phyloP scores from a whole-genome alignment of 768 basidiomycete species.

The Termitomyces sp. region DNA sequence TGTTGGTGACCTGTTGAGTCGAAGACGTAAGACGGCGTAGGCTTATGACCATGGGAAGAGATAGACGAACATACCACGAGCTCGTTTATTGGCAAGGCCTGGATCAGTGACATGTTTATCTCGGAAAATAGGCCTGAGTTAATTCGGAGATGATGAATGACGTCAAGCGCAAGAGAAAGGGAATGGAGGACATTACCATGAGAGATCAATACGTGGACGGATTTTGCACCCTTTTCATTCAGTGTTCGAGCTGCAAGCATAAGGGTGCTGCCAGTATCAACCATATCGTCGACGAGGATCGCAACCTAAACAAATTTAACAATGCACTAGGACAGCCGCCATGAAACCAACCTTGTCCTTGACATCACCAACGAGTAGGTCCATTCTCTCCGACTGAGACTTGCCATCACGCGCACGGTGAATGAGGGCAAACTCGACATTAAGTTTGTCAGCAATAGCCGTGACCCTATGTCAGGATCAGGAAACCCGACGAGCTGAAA shows the following conservation, averaged over 20 bases:
- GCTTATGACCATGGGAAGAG: background rate
- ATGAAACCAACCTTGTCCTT: conserved; percentile 63
- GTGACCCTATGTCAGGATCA: conserved; percentile 51
- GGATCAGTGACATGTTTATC: conserved; percentile 59
- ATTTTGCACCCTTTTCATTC: conserved; percentile 82
- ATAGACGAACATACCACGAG: conserved; percentile 62
- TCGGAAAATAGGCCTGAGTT: conserved; percentile 73
- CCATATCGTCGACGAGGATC: conserved; percentile 98
- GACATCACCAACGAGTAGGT: conserved; percentile 93
- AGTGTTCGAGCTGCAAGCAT: conserved; percentile 81
- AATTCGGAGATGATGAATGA: background rate
- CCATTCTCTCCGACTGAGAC: conserved; percentile 71
- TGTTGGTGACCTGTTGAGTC: conserved; percentile 78
- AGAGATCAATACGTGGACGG: conserved; percentile 84
- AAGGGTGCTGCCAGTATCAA: conserved; percentile 92
- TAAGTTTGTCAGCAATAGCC: conserved; percentile 91
- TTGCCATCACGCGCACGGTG: conserved; percentile 83
- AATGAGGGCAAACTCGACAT: conserved; percentile 93
- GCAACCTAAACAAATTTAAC: conserved; percentile 51
- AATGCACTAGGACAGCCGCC: background rate
- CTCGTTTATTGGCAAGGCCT: conserved; percentile 71
- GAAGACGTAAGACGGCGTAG: conserved; percentile 5
- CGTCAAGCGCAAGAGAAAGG: conserved; percentile 10
- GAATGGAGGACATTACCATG: conserved; percentile 54
- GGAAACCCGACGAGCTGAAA: conserved; percentile 1